Base-by-base conservation (phyloP, 1,284 basidiomycete species). In the Puccinia novopanici region DNA sequence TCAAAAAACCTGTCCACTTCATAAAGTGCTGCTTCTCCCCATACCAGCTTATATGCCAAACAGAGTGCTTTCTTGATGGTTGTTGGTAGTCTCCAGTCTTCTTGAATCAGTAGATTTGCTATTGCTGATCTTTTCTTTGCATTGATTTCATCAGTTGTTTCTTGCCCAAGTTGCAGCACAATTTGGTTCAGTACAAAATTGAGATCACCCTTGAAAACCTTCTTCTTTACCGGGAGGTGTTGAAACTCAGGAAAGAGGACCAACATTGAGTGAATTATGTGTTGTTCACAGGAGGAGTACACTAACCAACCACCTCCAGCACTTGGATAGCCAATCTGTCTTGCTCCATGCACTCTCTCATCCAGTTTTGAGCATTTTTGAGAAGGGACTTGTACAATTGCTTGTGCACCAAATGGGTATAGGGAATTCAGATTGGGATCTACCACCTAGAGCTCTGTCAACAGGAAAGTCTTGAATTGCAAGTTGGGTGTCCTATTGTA, bases 251-350 rank as follows among this genome's bases (percentile, higher is more conserved):
- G 71, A 42, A 73, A 73, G 0, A 57, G 55, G 5, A 54, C 71
- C 6, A 34, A 19, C 1, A 9, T 73, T 1, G 71, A 55, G 52
- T 54, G 50, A 12, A 73, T 40, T 2, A 57, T 54, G 17, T 34
- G 19, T 37, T 17, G 1, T 37, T 37, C 6, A 4, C 17, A 5
- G 2, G 37, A 12, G 0, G 30, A 37, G 6, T 22, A 59, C 10
- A 73, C 15, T 4, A 68, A 19, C 75, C 75, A 77, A 13, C 63
- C 75, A 12, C 34, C 50, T 1, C 75, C 75, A 2, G 57, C 61
- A 8, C 4, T 6, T 24, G 59, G 59, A 50, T 75, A 75, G 2
- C 55, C 57, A 42, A 75, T 24, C 2, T 63, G n/a, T 27, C n/a
- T 17, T 27, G 57, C 34, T 48, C 63, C 42, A 19, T 22, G 12